These are phyloP conservation scores for Conoideocrella luteorostrata DNA, from an alignment of 2,329 filamentous ascomycete species.

Conservation along the genomic window DNA sequence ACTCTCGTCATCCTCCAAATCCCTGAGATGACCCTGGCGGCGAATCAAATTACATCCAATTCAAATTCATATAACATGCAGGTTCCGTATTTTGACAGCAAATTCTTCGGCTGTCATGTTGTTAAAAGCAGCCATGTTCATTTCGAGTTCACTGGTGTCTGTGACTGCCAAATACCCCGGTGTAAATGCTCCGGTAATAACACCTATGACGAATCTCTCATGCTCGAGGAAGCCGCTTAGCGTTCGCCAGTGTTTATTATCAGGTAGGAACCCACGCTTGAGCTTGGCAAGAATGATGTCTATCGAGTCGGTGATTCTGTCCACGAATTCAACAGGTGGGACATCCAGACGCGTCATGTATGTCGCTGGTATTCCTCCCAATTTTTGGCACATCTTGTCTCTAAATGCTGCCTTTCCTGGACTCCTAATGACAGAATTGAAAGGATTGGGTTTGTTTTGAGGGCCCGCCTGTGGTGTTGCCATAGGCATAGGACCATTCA, in stretches of 20 bases:
- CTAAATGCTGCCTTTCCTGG: constrained; percentile 20
- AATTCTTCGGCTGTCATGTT: constrained; percentile 21
- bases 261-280: constrained; percentile 22
- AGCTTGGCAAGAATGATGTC: constrained; percentile 18
- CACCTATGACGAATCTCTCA: constrained; percentile 24
- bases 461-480: background rate
- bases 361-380: constrained; percentile 1
- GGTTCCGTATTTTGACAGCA: background rate
- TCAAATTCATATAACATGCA: too few relatives aligned
- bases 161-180: constrained; percentile 22
- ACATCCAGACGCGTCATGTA: background rate
- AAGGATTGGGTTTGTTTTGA: constrained; percentile 1
- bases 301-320: constrained; percentile 19
- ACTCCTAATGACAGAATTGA: constrained; percentile 5
- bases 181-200: constrained; percentile 20
- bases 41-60: too few relatives aligned
- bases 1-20: too few relatives aligned
- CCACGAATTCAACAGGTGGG: constrained; percentile 10
- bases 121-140: constrained; percentile 19
- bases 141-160: constrained; percentile 18
- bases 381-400: constrained; percentile 7
- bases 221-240: constrained; percentile 20
- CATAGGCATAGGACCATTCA: background rate
- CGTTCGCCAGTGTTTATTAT: constrained; percentile 29
- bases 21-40: too few relatives aligned